phyloP scores from a whole-genome alignment of 192 early-diverging fungal genomes.

The Entomortierella chlamydospora region DNA sequence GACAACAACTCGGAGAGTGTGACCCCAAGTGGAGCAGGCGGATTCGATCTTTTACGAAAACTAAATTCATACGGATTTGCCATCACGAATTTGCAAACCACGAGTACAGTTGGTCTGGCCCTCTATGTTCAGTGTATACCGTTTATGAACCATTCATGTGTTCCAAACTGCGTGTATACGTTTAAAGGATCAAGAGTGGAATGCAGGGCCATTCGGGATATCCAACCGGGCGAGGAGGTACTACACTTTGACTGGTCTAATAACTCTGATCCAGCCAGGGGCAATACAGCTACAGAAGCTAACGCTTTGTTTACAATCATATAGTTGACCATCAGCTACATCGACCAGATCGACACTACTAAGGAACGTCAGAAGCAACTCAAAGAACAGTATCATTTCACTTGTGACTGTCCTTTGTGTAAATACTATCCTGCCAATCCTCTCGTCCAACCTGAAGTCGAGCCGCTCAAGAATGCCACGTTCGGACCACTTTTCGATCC shows the following conservation, averaged over 20 bases:
- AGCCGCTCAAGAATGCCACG: slow-evolving; percentile 1
- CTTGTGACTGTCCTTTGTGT: slow-evolving; percentile 36
- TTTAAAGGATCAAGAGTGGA: slow-evolving; percentile 41
- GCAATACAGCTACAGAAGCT: background rate
- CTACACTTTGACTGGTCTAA: background rate
- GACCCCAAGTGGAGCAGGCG: background rate
- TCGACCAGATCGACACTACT: slow-evolving; percentile 40
- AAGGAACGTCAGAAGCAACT: slow-evolving; percentile 41
- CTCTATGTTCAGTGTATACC: slow-evolving; percentile 48
- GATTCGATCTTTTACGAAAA: slow-evolving; percentile 28
- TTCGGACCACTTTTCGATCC: background rate
- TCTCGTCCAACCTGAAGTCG: slow-evolving; percentile 5
- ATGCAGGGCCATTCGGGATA: slow-evolving; percentile 39
- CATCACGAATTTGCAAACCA: slow-evolving; percentile 40
- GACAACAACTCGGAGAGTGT: background rate
- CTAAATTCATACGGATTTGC: slow-evolving; percentile 36
- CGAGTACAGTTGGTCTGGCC: slow-evolving; percentile 20
- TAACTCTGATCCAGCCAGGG: background rate
- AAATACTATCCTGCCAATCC: slow-evolving; percentile 37
- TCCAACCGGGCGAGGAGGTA: slow-evolving; percentile 50
- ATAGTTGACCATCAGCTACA: slow-evolving; percentile 51
- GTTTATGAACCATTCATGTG: slow-evolving; percentile 45
- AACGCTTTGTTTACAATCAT: background rate
- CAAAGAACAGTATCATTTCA: slow-evolving; percentile 37
- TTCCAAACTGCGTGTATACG: slow-evolving; percentile 47